A percentile compares a stretch with the other conserved stretches of the same genome.
Conservation (phyloP, 2,329 filamentous ascomycete species). For the Penicillium corylophilum region DNA sequence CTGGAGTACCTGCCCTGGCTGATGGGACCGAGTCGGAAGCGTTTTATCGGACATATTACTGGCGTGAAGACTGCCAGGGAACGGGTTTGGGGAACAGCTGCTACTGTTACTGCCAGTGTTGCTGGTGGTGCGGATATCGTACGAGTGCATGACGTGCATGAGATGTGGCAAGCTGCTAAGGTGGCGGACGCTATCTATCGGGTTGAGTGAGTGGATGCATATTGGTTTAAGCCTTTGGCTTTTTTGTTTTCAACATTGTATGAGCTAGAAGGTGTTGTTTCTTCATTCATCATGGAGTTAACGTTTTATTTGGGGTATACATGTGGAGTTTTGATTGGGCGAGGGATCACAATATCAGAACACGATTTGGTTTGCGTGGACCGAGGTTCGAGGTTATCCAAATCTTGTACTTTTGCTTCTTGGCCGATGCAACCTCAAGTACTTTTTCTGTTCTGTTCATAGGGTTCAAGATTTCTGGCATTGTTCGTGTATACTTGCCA, state of each 20-base stretch:
- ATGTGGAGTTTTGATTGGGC: not conserved
- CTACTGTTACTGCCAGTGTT: slow-evolving; percentile 80
- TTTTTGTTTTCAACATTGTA: slow-evolving; percentile 27
- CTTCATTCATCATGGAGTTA: slow-evolving; percentile 28
- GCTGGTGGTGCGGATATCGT: slow-evolving; percentile 88
- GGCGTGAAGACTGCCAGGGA: slow-evolving; percentile 69
- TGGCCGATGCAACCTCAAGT: not conserved
- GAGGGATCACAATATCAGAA: slow-evolving; percentile 1
- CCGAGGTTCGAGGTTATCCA: slow-evolving; percentile 1
- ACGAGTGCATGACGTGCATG: slow-evolving; percentile 82
- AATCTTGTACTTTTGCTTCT: not conserved
- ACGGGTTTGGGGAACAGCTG: slow-evolving; percentile 81
- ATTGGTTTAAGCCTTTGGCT: not conserved
- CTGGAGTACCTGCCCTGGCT: slow-evolving; percentile 76
- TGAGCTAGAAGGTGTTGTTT: slow-evolving; percentile 6
- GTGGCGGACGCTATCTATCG: slow-evolving; percentile 95
- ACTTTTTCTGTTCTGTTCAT: not conserved
- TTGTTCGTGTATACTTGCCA: not conserved
- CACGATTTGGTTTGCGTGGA: not conserved
- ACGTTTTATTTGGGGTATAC: not conserved
- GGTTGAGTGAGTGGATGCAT: slow-evolving; percentile 15
- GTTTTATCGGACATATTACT: slow-evolving; percentile 81
- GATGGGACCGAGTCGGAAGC: slow-evolving; percentile 83
- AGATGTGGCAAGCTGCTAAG: slow-evolving; percentile 80
- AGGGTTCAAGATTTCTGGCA: not conserved